Evolutionary conservation across 768 basidiomycete genomes (phyloP), one percentile per base, ranked within the genome.

Genomic region (Atractiella rhizophila): DNA sequence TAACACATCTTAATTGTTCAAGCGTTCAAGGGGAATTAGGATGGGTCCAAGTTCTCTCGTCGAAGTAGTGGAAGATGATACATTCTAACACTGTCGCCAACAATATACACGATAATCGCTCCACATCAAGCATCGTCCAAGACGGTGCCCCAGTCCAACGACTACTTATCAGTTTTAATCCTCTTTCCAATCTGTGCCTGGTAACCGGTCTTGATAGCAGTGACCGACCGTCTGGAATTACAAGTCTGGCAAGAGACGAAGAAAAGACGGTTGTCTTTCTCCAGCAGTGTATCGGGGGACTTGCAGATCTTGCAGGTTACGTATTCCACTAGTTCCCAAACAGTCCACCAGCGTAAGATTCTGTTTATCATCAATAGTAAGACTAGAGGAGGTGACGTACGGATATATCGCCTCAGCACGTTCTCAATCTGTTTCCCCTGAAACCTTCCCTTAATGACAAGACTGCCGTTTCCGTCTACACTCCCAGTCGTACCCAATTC

Each of bases 251-350:
- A 63, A 26, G 56, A 58, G 47, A 64, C 60, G 69, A 98, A 98
- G 68, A 86, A 94, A 57, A 98, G 81, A 62, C 91, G 80, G 60
- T 91, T 91, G 63, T 96, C 86, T 62, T 96, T 98, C 23, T 77
- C 75, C 28, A 98, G 70, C 16, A 91, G 70, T 2, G 91, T 98
- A 59, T 98, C 91, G 33, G 81, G 81, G 1, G 88, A 94, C 64
- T 94, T 98, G 69, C 91, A 98, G 29, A 86, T 96, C 62, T 91
- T 88, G 71, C 91, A 98, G 28, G 86, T 86, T 46, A 94, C 88
- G 61, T 94, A 96, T 64, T 94, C 86, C 46, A 88, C 86, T 88
- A 50, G 11, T 18, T 35, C 15, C 32, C 19, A 23, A 3, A 28
- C 13, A 16, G 19, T 28, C 15, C 3, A 16, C 3, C 23, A 9